Percentiles rank a stretch among this genome's conserved stretches.
These are phyloP conservation scores for Didymellaceae sp. DNA, from an alignment of 2,329 filamentous ascomycete genomes.

Conservation along the genomic window DNA sequence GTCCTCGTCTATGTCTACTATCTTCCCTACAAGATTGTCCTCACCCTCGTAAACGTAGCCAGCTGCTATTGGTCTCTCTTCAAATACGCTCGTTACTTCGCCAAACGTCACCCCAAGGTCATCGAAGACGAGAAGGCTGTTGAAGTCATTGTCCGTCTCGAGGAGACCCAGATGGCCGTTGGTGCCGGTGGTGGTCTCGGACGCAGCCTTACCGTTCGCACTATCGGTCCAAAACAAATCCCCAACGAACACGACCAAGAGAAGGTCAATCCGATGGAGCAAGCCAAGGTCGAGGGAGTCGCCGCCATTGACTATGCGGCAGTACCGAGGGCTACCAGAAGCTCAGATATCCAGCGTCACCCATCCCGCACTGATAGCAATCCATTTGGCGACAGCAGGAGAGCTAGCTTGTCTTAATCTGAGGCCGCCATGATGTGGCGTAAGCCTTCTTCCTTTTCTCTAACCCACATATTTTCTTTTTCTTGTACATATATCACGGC, in stretches of 20 bases:
- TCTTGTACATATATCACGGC: not conserved
- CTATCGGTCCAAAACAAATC: slow-evolving; percentile 9
- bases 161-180: slow-evolving; percentile 22
- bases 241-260: not conserved
- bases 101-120: slow-evolving; percentile 56
- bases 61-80: slow-evolving; percentile 48
- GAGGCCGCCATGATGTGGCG: too few relatives aligned
- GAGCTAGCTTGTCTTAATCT: slow-evolving; percentile 3
- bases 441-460: not conserved
- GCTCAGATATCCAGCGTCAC: not conserved
- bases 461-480: not conserved
- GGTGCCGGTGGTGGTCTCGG: slow-evolving; percentile 21
- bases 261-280: slow-evolving; percentile 4
- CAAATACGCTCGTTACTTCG: slow-evolving; percentile 57
- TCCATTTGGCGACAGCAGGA: slow-evolving; percentile 12
- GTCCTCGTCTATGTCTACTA: slow-evolving; percentile 52
- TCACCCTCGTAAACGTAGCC: slow-evolving; percentile 54
- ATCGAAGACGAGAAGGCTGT: slow-evolving; percentile 56
- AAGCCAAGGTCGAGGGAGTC: slow-evolving; percentile 9
- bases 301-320: slow-evolving; percentile 10
- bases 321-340: not conserved
- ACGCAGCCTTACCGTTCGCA: slow-evolving; percentile 32
- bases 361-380: not conserved
- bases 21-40: slow-evolving; percentile 53
- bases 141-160: slow-evolving; percentile 35